phyloP scores from a whole-genome alignment of 2,329 filamentous ascomycete species.

The Fusarium sp. region DNA sequence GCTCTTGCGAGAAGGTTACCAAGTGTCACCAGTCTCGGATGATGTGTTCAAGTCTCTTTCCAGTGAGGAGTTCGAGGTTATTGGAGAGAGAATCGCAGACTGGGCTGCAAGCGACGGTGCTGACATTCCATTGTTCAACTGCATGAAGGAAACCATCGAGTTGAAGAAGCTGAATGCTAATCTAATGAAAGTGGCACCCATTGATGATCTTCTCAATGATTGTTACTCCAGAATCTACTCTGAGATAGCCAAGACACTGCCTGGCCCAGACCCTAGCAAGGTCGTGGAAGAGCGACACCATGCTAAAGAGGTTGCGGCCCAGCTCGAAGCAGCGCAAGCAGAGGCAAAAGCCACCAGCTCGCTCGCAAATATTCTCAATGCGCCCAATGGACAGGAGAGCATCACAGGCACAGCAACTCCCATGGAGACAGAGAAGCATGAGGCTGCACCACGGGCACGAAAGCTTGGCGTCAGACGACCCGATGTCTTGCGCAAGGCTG shows the following conservation, averaged over 20 bases:
- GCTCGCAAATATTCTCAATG: conserved; percentile 56
- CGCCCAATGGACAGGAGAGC: conserved; percentile 53
- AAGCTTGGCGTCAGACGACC: conserved; percentile 62
- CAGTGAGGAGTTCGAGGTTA: conserved; percentile 67
- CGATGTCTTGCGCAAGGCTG: conserved; percentile 70
- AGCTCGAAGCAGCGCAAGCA: conserved; percentile 49
- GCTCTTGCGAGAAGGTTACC: conserved; percentile 61
- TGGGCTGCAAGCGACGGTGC: conserved; percentile 59
- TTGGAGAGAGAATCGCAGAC: conserved; percentile 64
- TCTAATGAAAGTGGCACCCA: conserved; percentile 83
- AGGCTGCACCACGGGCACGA: conserved; percentile 52
- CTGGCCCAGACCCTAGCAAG: conserved; percentile 59
- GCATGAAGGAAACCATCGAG: conserved; percentile 68
- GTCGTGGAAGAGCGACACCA: conserved; percentile 59
- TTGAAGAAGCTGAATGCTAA: conserved; percentile 81
- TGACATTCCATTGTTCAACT: conserved; percentile 58
- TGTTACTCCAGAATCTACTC: conserved; percentile 83
- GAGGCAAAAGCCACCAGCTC: conserved; percentile 50
- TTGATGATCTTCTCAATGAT: conserved; percentile 95
- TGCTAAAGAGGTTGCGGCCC: conserved; percentile 54
- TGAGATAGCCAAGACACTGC: conserved; percentile 70
- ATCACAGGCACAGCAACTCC: conserved; percentile 49
- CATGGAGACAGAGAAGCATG: conserved; percentile 55
- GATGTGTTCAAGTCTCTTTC: conserved; percentile 66
- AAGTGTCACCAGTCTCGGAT: conserved; percentile 58